These are phyloP conservation scores for Leishmania major DNA, from an alignment of 208 protist species.

Conservation along the genomic window DNA sequence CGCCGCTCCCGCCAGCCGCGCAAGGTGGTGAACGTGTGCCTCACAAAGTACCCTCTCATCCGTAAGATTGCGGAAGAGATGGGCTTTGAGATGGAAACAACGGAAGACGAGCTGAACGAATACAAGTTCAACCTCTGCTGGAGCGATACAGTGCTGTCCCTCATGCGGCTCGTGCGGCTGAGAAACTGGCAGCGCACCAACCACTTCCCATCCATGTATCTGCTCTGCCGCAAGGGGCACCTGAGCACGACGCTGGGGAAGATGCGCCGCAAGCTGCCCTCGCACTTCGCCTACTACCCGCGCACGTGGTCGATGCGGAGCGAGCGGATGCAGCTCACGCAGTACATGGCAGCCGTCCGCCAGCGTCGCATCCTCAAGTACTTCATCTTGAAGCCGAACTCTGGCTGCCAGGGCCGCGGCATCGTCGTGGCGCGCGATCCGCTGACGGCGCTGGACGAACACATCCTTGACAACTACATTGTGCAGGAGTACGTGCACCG, in stretches of 20 bases:
- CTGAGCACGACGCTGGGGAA: slow-evolving; percentile 91
- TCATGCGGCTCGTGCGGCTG: slow-evolving; percentile 87
- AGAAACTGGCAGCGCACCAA: slow-evolving; percentile 95
- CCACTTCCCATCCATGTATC: slow-evolving; percentile 96
- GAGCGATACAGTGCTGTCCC: slow-evolving; percentile 92
- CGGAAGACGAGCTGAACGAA: slow-evolving; percentile 77
- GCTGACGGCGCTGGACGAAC: slow-evolving; percentile 66
- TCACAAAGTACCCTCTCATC: slow-evolving; percentile 88
- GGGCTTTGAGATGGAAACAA: slow-evolving; percentile 77
- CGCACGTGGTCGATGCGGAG: slow-evolving; percentile 89
- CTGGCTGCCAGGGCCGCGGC: slow-evolving; percentile 93
- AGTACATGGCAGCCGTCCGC: slow-evolving; percentile 60
- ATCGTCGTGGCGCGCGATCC: slow-evolving; percentile 93
- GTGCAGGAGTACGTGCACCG: slow-evolving; percentile 94
- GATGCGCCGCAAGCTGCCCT: slow-evolving; percentile 78
- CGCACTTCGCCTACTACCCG: slow-evolving; percentile 91
- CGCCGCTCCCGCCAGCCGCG: slow-evolving; percentile 44
- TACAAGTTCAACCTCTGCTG: slow-evolving; percentile 95
- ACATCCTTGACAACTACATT: slow-evolving; percentile 88
- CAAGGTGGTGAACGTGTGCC: slow-evolving; percentile 70
- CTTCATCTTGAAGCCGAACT: slow-evolving; percentile 96
- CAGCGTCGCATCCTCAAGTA: slow-evolving; percentile 62
- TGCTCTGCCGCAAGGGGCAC: slow-evolving; percentile 93
- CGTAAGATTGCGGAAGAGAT: slow-evolving; percentile 71
- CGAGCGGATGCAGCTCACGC: slow-evolving; percentile 73